These are phyloP conservation scores for Aspergillus luchuensis DNA, from an alignment of 2,329 filamentous ascomycete species.

Conservation along the genomic window DNA sequence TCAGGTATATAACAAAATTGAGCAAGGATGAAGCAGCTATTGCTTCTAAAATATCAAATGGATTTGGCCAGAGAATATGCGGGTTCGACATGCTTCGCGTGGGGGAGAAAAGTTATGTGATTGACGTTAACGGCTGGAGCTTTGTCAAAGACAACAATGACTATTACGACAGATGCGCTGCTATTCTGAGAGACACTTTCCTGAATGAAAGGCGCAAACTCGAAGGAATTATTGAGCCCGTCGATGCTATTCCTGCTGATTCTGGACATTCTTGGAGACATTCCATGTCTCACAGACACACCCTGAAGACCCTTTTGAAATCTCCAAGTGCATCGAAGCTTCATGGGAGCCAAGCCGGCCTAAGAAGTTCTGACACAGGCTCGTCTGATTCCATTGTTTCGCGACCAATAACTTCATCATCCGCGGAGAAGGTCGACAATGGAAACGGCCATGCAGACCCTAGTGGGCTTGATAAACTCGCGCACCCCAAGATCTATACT, in stretches of 20 bases:
- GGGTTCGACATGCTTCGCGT: slow-evolving; percentile 92
- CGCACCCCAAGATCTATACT: slow-evolving; percentile 25
- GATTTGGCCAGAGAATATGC: slow-evolving; percentile 93
- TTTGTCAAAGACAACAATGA: slow-evolving; percentile 99
- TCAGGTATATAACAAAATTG: slow-evolving; percentile 89
- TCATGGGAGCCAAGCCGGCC: slow-evolving; percentile 48
- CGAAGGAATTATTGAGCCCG: slow-evolving; percentile 36
- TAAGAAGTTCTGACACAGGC: slow-evolving; percentile 43
- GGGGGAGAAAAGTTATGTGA: slow-evolving; percentile 89
- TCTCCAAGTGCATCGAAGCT: slow-evolving; percentile 66
- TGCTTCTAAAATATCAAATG: slow-evolving; percentile 83
- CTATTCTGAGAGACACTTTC: slow-evolving; percentile 85
- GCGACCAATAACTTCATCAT: slow-evolving; percentile 38
- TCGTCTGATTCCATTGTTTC: slow-evolving; percentile 48
- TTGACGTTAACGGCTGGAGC: slow-evolving; percentile 99
- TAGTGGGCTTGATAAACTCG: slow-evolving; percentile 24
- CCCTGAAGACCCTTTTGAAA: slow-evolving; percentile 63
- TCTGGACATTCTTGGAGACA: slow-evolving; percentile 40
- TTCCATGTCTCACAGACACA: slow-evolving; percentile 48
- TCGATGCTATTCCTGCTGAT: slow-evolving; percentile 40
- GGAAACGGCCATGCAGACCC: slow-evolving; percentile 16
- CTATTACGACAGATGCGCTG: slow-evolving; percentile 90
- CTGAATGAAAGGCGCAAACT: slow-evolving; percentile 67
- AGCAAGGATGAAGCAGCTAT: slow-evolving; percentile 78
- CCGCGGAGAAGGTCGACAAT: slow-evolving; percentile 33